phyloP scores from a whole-genome alignment of 495 filamentous ascomycete species.

The Podospora australis region DNA sequence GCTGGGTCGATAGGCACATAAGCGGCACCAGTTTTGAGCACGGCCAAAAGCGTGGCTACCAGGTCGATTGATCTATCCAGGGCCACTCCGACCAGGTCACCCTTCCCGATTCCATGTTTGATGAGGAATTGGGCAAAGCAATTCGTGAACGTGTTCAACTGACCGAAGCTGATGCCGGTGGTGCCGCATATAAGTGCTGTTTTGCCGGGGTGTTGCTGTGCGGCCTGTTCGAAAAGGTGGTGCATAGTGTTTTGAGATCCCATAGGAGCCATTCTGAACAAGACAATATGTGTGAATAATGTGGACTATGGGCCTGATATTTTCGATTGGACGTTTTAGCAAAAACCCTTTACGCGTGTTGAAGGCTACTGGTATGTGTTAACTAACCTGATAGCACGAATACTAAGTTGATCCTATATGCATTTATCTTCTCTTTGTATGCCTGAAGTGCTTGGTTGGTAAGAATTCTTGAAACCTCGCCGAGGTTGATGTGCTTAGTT shows the following conservation, averaged over 20 bases:
- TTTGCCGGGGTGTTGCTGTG: slow-evolving; percentile 6
- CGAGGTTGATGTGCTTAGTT: no score
- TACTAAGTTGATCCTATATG: no score
- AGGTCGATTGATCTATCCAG: slow-evolving; percentile 30
- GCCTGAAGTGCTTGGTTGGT: no score
- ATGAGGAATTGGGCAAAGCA: slow-evolving; percentile 9
- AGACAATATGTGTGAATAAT: background rate
- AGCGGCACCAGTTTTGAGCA: slow-evolving; percentile 58
- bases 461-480: no score
- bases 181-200: slow-evolving; percentile 13
- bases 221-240: slow-evolving; percentile 13
- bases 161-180: slow-evolving; percentile 6
- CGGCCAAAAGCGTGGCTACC: slow-evolving; percentile 46
- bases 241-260: slow-evolving; percentile 5
- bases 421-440: no score
- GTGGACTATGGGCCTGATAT: background rate
- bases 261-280: background rate
- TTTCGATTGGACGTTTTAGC: no score
- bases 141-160: slow-evolving; percentile 11
- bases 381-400: no score
- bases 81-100: slow-evolving; percentile 23
- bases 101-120: slow-evolving; percentile 7
- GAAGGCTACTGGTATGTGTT: no score
- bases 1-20: slow-evolving; percentile 62
- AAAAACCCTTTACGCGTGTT: no score